Base-by-base conservation (phyloP, 1,284 basidiomycete genomes). In the Sutorius eximius region DNA sequence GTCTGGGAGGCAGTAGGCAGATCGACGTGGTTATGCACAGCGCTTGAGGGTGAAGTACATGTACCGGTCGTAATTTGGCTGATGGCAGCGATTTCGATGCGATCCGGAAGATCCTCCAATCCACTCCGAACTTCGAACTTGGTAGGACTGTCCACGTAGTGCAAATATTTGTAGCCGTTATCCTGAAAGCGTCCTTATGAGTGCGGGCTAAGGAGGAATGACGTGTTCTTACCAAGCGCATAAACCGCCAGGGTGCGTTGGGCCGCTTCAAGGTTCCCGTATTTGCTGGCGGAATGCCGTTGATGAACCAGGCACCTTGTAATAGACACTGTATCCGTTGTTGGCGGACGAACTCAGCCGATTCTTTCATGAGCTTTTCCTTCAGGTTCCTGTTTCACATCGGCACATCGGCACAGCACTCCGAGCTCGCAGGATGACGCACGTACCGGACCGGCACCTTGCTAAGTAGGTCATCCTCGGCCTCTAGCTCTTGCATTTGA, bases 401-500 rank as follows among this genome's bases (percentile, higher is more conserved):
- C 36, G 52, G 43, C 38, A 58, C 24, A 51, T 58, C 36, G 52
- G 43, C 36, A 58, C 9, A 40, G 40, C 22, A 38, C 18, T 33
- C 46, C 48, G 45, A 55, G 37, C 52, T 48, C 24, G 53, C 22
- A 52, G 6, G 37, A 45, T 50, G 47, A 45, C 16, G 13, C 47
- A 69, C 86, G 50, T 61, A 93, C 91, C 90, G 80, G 29, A 96
- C 85, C 10, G 92, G 91, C 9, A 88, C 80, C 67, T 93, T 93
- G 71, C 82, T 89, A 63, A 95, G 75, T 44, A 95, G 75, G 68
- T 96, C 94, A 70, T 98, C 94, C 67, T 97, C 93, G 51, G 87
- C 79, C 65, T 96, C 95, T 16, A 97, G 79, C 71, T 97, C 89
- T 68, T 91, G 87, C 92, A 97, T 95, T 74, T 98, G 95, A 36